A percentile compares a stretch with the other conserved stretches of the same genome.
These are phyloP conservation scores for Rhodamnia argentea DNA, from an alignment of 345 rosid species.

Conservation along the genomic window DNA sequence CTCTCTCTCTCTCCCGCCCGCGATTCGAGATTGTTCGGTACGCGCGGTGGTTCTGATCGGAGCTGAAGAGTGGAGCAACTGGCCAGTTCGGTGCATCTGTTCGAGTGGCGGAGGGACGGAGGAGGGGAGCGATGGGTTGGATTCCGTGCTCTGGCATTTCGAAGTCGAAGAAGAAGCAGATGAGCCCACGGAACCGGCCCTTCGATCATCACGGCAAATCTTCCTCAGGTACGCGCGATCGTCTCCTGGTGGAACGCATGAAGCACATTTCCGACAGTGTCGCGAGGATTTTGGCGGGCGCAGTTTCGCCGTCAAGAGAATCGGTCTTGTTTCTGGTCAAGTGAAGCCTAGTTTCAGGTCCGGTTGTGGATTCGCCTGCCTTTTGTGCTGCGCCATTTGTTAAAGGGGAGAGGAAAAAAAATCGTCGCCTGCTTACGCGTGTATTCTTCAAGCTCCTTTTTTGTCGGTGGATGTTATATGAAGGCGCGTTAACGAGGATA, in stretches of 20 bases:
- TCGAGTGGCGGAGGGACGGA: background rate
- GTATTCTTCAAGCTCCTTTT: background rate
- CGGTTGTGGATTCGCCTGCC: background rate
- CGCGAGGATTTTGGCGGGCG: background rate
- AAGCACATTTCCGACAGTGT: background rate
- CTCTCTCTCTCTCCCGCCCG: background rate
- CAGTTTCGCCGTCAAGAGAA: background rate
- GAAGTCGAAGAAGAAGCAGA: slow-evolving; percentile 25
- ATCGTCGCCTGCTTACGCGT: background rate
- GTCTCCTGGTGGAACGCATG: background rate
- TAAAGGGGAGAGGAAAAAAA: background rate
- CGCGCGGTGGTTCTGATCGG: background rate
- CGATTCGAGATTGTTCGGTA: background rate
- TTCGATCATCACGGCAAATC: slow-evolving; percentile 22
- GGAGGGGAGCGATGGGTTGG: slow-evolving; percentile 41
- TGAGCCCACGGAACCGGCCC: slow-evolving; percentile 1
- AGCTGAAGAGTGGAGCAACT: background rate
- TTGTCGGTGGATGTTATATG: background rate
- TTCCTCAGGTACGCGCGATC: slow-evolving; percentile 17
- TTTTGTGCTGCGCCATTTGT: background rate
- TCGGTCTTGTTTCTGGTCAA: background rate
- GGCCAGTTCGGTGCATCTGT: background rate
- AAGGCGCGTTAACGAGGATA: background rate
- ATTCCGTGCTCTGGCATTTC: slow-evolving; percentile 62
- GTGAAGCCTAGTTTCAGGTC: background rate